phyloP scores from a whole-genome alignment of 1,139 yeast genomes.

The Nakaseomyces kungkrabaensis region DNA sequence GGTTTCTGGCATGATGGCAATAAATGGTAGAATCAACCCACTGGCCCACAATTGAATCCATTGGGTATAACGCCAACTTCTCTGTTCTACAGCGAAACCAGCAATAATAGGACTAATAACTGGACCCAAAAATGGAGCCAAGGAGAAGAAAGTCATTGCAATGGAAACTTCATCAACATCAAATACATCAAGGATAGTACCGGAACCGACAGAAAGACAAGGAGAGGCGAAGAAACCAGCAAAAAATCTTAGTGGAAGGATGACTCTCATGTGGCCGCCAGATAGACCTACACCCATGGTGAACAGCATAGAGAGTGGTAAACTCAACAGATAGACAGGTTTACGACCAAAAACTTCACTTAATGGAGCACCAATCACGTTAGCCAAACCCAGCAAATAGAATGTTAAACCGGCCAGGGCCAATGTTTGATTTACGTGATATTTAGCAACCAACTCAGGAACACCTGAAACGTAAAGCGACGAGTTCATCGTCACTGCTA shows the following conservation, averaged over 20 bases:
- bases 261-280: conserved; percentile 41
- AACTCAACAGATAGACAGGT: conserved; percentile 46
- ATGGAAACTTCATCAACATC: conserved; percentile 51
- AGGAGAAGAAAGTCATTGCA: conserved; percentile 62
- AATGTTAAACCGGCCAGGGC: conserved; percentile 60
- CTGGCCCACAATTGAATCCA: conserved; percentile 71
- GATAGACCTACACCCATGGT: conserved; percentile 69
- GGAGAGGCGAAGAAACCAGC: conserved; percentile 79
- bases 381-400: conserved; percentile 64
- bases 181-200: conserved; percentile 73
- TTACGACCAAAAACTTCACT: conserved; percentile 69
- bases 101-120: conserved; percentile 77
- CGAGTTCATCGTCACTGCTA: conserved; percentile 62
- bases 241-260: conserved; percentile 64
- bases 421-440: conserved; percentile 47
- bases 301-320: conserved; percentile 63
- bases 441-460: conserved; percentile 38
- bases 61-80: conserved; percentile 70
- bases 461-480: conserved; percentile 58
- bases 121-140: conserved; percentile 72
- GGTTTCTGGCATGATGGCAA: conserved; percentile 56
- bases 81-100: conserved; percentile 58
- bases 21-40: conserved; percentile 53
- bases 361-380: conserved; percentile 66
- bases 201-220: conserved; percentile 79